These are phyloP conservation scores for Chaetomium cochliodes DNA, from an alignment of 495 filamentous ascomycete species.

Conservation along the genomic window DNA sequence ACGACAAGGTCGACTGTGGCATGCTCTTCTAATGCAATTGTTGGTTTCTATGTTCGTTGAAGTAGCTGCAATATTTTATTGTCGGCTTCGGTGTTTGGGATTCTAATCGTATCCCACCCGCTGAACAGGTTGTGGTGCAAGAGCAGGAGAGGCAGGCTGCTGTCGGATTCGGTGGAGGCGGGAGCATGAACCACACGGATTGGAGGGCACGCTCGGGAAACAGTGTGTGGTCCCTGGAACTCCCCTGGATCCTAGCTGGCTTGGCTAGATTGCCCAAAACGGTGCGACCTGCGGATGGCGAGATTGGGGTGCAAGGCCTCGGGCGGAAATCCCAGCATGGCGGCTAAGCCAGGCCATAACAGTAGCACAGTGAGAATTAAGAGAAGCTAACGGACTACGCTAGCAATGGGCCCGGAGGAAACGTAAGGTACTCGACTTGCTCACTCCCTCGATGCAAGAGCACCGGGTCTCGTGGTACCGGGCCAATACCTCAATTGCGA, in stretches of 20 bases:
- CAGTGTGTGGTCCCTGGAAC: slow-evolving; percentile 1
- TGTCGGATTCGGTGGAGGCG: slow-evolving; percentile 12
- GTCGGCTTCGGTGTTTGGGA: not conserved
- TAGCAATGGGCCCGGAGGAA: not conserved
- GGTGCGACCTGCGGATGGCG: slow-evolving; percentile 24
- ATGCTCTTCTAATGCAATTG: slow-evolving; percentile 34
- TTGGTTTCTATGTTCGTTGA: slow-evolving; percentile 9
- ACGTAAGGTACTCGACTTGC: not conserved
- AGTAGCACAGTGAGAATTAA: not conserved
- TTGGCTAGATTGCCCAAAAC: slow-evolving; percentile 22
- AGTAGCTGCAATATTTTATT: slow-evolving; percentile 3
- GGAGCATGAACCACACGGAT: not conserved
- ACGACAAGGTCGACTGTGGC: slow-evolving; percentile 28
- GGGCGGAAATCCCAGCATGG: slow-evolving; percentile 6
- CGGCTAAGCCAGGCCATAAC: slow-evolving; percentile 1
- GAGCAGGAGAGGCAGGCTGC: slow-evolving; percentile 13
- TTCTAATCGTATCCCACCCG: slow-evolving; percentile 1
- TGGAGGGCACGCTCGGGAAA: not conserved
- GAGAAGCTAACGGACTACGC: not conserved
- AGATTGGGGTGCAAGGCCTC: slow-evolving; percentile 19
- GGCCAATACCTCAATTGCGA: slow-evolving; percentile 31
- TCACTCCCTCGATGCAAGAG: slow-evolving; percentile 22
- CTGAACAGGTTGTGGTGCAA: not conserved
- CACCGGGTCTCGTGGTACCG: slow-evolving; percentile 28
- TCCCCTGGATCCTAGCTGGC: slow-evolving; percentile 12